These are phyloP conservation scores for Taphrina communis DNA, from an alignment of 1,139 yeast species.

Conservation along the genomic window DNA sequence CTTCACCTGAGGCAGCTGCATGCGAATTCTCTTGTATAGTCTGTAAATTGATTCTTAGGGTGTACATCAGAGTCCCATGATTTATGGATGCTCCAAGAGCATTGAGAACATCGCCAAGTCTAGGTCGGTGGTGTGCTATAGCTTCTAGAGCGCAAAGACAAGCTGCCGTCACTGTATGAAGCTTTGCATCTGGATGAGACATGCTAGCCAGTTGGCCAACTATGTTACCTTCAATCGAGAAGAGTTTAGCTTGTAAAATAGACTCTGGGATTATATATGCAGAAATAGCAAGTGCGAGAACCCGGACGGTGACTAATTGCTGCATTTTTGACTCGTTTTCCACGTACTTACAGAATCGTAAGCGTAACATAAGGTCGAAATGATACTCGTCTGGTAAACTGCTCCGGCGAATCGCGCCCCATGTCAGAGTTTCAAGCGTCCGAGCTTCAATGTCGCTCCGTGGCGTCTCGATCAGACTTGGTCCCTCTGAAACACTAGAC, in stretches of 20 bases:
- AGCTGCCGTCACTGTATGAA: slow-evolving; percentile 61
- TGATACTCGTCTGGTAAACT: slow-evolving; percentile 27
- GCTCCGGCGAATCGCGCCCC: neutral
- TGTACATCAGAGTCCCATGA: slow-evolving; percentile 81
- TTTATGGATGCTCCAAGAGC: slow-evolving; percentile 89
- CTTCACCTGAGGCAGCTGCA: slow-evolving; percentile 39
- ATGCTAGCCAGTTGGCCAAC: slow-evolving; percentile 74
- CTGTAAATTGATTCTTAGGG: slow-evolving; percentile 66
- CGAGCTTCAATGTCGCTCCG: neutral
- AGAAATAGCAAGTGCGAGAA: slow-evolving; percentile 67
- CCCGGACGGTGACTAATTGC: slow-evolving; percentile 65
- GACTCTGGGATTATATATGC: slow-evolving; percentile 45
- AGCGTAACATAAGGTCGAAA: slow-evolving; percentile 39
- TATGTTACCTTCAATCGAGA: slow-evolving; percentile 77
- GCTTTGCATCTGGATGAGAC: slow-evolving; percentile 64
- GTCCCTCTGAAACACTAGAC: neutral
- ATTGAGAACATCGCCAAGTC: slow-evolving; percentile 78
- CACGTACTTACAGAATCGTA: slow-evolving; percentile 39
- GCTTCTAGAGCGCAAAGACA: slow-evolving; percentile 75
- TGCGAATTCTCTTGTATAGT: slow-evolving; percentile 55
- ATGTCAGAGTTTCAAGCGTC: neutral
- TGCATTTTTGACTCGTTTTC: slow-evolving; percentile 60
- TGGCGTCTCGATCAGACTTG: neutral
- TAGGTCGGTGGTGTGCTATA: slow-evolving; percentile 69
- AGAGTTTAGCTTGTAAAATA: slow-evolving; percentile 57